Percentiles rank a stretch among this genome's conserved stretches.
These are phyloP conservation scores for Penicillium aurantiogriseum DNA, from an alignment of 2,329 filamentous ascomycete genomes.

Conservation along the genomic window DNA sequence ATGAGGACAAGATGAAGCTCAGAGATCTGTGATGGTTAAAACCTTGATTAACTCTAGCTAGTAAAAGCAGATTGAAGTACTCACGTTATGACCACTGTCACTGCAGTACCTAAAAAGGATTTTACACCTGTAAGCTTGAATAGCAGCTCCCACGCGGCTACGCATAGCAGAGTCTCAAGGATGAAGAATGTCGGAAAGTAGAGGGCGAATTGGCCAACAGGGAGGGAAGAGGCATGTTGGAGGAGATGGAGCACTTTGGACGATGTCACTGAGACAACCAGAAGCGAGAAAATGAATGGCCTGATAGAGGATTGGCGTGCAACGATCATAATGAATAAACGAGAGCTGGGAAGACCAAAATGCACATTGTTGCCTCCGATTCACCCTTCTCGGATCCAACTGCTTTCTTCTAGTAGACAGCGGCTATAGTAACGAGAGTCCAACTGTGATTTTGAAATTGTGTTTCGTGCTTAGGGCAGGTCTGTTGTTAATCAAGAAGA, in stretches of 20 bases:
- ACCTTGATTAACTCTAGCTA: neutral
- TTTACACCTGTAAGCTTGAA: conserved; percentile 18
- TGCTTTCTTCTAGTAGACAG: neutral
- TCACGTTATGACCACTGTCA: conserved; percentile 26
- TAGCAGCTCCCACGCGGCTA: conserved; percentile 24
- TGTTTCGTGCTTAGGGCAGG: neutral
- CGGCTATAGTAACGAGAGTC: neutral
- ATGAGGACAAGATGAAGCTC: conserved; percentile 24
- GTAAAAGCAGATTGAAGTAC: neutral
- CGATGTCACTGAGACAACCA: conserved; percentile 26
- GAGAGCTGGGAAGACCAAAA: neutral
- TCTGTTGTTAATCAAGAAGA: neutral
- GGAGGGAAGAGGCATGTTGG: conserved; percentile 27
- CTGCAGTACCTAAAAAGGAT: conserved; percentile 15
- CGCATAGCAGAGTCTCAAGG: conserved; percentile 26
- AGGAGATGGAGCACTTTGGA: conserved; percentile 31
- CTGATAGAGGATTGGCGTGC: conserved; percentile 23
- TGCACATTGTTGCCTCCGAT: neutral
- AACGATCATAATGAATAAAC: conserved; percentile 20
- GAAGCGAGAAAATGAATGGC: conserved; percentile 28
- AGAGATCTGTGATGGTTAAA: conserved; percentile 18
- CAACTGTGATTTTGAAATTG: neutral
- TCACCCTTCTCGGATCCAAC: neutral
- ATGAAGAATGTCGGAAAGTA: conserved; percentile 35
- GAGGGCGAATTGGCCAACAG: conserved; percentile 20